Conservation (phyloP, 495 filamentous ascomycete genomes). For the Penicillium ochrochloron region DNA sequence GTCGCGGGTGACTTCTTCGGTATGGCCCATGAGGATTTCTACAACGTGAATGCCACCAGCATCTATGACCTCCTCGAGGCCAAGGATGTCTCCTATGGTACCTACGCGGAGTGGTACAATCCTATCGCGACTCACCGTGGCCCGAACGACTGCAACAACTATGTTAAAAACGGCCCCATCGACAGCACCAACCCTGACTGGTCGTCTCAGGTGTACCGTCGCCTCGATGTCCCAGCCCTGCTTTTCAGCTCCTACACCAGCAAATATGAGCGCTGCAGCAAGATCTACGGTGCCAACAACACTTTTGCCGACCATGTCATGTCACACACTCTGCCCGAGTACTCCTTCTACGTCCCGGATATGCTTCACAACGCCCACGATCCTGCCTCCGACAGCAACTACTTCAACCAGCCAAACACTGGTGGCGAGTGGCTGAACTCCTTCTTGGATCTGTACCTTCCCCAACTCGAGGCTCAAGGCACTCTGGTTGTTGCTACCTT, state of each 20-base stretch:
- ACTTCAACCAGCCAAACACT: constrained; percentile 22
- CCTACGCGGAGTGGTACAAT: constrained; percentile 27
- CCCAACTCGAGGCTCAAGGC: constrained; percentile 20
- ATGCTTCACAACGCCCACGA: constrained; percentile 28
- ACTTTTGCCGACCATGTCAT: constrained; percentile 20
- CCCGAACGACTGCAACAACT: constrained; percentile 26
- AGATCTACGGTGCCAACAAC: constrained; percentile 24
- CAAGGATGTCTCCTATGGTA: constrained; percentile 14
- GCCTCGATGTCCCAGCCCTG: constrained; percentile 24
- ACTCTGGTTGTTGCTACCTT: constrained; percentile 27
- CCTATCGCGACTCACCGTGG: constrained; percentile 24
- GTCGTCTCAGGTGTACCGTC: constrained; percentile 21
- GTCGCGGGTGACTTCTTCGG: constrained; percentile 21
- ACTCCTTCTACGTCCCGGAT: constrained; percentile 28
- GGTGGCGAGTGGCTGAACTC: constrained; percentile 20
- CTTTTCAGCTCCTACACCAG: constrained; percentile 24
- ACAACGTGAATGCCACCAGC: constrained; percentile 15
- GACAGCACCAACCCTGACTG: constrained; percentile 27
- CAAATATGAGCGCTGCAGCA: constrained; percentile 24
- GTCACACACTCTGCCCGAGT: constrained; percentile 18
- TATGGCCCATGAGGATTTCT: constrained; percentile 14
- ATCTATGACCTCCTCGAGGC: constrained; percentile 19
- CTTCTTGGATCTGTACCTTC: constrained; percentile 24
- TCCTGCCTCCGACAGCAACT: constrained; percentile 23
- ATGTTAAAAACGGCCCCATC: constrained; percentile 23